These are phyloP conservation scores for Actinomortierella ambigua DNA, from an alignment of 371 early-diverging fungal species.

Conservation along the genomic window DNA sequence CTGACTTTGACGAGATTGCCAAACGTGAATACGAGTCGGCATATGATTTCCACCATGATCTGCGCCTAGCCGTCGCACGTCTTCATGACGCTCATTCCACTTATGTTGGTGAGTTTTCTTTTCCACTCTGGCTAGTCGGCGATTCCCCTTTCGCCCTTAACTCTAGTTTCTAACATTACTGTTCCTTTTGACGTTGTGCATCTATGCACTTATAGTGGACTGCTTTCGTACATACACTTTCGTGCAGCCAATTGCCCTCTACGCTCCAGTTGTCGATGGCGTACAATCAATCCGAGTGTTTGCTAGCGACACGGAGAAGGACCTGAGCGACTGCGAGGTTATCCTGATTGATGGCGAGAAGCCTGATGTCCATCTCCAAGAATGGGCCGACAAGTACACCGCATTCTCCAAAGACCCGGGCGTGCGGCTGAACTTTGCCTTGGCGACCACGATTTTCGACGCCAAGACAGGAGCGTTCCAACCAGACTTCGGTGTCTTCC, in stretches of 20 bases:
- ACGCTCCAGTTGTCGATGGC: neutral
- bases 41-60: conserved; percentile 36
- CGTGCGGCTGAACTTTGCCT: conserved; percentile 46
- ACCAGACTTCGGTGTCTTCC: too few relatives aligned
- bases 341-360: conserved; percentile 42
- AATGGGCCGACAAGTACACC: conserved; percentile 33
- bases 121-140: too few relatives aligned
- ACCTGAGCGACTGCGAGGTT: conserved; percentile 28
- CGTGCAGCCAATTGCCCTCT: neutral
- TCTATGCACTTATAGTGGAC: conserved; percentile 19
- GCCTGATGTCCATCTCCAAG: conserved; percentile 32
- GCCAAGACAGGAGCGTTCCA: too few relatives aligned
- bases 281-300: neutral
- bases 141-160: too few relatives aligned
- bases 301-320: neutral
- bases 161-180: too few relatives aligned
- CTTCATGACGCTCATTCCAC: conserved; percentile 37
- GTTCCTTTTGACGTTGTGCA: too few relatives aligned
- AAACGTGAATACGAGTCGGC: conserved; percentile 30
- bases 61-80: conserved; percentile 20
- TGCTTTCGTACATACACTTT: conserved; percentile 26
- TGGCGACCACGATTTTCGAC: conserved; percentile 13
- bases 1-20: conserved; percentile 21
- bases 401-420: conserved; percentile 46
- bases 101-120: conserved; percentile 18